Evolutionary conservation across 352 stramenopile genomes (phyloP).

Genomic region (Hyaloperonospora brassicae): DNA sequence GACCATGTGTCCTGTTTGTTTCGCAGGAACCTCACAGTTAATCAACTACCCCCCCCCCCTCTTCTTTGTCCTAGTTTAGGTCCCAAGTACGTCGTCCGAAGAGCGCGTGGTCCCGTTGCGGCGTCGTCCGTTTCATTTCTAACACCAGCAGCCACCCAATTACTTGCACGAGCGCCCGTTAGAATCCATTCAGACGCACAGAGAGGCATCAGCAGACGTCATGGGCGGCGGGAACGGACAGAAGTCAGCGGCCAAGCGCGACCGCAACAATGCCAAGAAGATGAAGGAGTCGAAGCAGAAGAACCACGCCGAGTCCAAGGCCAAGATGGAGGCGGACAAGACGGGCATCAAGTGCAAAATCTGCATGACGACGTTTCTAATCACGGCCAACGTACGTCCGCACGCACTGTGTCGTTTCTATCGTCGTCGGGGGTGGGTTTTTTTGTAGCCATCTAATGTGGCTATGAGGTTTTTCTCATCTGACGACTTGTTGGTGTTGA

Average conservation of each 20-base stretch:
- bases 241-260: constrained; percentile 71
- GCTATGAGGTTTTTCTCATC: too few relatives aligned
- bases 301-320: constrained; percentile 69
- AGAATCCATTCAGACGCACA: too few relatives aligned
- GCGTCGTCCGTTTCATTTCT: too few relatives aligned
- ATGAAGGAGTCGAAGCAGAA: constrained; percentile 76
- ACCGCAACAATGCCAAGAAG: constrained; percentile 83
- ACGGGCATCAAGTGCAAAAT: constrained; percentile 83
- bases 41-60: too few relatives aligned
- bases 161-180: too few relatives aligned
- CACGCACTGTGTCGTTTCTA: neutral
- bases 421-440: neutral
- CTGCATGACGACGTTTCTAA: constrained; percentile 83
- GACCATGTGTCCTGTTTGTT: too few relatives aligned
- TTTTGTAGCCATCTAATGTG: too few relatives aligned
- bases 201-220: constrained; percentile 1
- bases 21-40: too few relatives aligned
- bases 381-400: constrained; percentile 68
- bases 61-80: too few relatives aligned
- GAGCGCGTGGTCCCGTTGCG: too few relatives aligned
- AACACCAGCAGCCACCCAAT: too few relatives aligned
- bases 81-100: too few relatives aligned
- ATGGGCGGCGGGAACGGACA: constrained; percentile 83
- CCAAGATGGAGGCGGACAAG: constrained; percentile 77
- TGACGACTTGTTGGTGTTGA: neutral